Evolutionary conservation across 2,329 filamentous ascomycete species (phyloP), one percentile per base, ranked within the genome.

Genomic region (Pseudogymnoascus sp.): DNA sequence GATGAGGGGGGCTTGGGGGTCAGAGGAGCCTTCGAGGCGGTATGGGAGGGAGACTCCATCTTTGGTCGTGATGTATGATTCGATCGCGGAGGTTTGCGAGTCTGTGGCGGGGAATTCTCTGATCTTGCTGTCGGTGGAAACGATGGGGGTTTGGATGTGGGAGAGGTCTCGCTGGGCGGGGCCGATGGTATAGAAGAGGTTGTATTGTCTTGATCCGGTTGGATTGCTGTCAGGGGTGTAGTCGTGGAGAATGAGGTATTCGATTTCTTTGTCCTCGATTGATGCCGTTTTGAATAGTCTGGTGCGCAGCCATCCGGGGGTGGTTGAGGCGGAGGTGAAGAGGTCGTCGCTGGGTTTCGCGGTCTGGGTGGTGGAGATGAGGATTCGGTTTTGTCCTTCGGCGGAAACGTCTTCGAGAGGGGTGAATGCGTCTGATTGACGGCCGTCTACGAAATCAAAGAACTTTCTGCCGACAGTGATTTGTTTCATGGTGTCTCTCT

Each of bases 141-240:
- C 12, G 14, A 61, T 61, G 33, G 35, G 37, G 12, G 12, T 18
- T n/a, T 82, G 77, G 1, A 91, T 75, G 5, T 82, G 80, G 0
- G 78, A 69, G 3, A 93, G 78, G 67, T 93, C 88, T 23, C 89
- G 82, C 0, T 89, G 85, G 0, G 84, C 89, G 0, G 88, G 82
- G 0, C 90, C 89, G 70, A 96, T 95, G 10, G 88, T 86, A 74
- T 94, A 92, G 73, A 90, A 90, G 66, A 92, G 83, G 35, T 83
- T 78, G 75, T 90, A 94, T 0, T 80, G 79, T 16, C 88, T 80
- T 0, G 81, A 76, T 0, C 87, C 87, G 0, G 78, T 84, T 0
- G 92, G 76, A 0, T 86, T 88, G 66, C 92, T 91, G 53, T 81
- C 70, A 23, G 82, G 81, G 5, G 81, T 77, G 71, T 87, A 95